Conservation (phyloP, 1,284 basidiomycete species). For the Amylostereum chailletii region DNA sequence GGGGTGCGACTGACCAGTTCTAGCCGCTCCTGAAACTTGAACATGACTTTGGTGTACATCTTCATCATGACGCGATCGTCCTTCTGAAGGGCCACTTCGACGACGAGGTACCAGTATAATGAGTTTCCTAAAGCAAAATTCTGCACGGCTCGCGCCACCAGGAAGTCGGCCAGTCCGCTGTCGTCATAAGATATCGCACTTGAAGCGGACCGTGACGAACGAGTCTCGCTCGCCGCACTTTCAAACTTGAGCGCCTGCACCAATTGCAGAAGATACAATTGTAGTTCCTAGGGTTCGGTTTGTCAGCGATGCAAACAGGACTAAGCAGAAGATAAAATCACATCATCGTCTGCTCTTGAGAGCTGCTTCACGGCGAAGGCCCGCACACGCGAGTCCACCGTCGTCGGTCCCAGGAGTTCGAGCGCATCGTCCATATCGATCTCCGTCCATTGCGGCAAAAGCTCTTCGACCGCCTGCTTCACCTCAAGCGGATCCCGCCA, state of each 20-base stretch:
- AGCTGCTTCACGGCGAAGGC: constrained; percentile 92
- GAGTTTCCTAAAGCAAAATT: constrained; percentile 86
- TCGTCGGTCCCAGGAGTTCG: constrained; percentile 88
- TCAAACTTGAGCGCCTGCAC: constrained; percentile 98
- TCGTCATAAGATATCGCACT: constrained; percentile 75
- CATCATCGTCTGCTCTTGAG: constrained; percentile 89
- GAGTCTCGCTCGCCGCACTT: constrained; percentile 63
- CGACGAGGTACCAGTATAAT: constrained; percentile 96
- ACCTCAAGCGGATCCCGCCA: constrained; percentile 96
- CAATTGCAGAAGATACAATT: constrained; percentile 90
- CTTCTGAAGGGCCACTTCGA: constrained; percentile 61
- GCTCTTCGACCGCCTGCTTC: constrained; percentile 93
- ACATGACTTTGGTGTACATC: constrained; percentile 88
- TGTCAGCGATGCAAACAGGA: neutral
- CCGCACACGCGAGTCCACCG: constrained; percentile 85
- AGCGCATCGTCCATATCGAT: constrained; percentile 96
- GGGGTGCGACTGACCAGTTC: constrained; percentile 52
- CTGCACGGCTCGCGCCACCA: constrained; percentile 78
- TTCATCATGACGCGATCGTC: constrained; percentile 80
- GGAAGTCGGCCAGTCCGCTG: constrained; percentile 83
- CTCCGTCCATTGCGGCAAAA: constrained; percentile 95
- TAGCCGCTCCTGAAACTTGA: constrained; percentile 81
- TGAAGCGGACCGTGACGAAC: constrained; percentile 54
- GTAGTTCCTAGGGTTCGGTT: constrained; percentile 59
- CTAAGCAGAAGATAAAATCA: constrained; percentile 25